phyloP scores from a whole-genome alignment of 495 filamentous ascomycete genomes.

The Filosporella fistucella region DNA sequence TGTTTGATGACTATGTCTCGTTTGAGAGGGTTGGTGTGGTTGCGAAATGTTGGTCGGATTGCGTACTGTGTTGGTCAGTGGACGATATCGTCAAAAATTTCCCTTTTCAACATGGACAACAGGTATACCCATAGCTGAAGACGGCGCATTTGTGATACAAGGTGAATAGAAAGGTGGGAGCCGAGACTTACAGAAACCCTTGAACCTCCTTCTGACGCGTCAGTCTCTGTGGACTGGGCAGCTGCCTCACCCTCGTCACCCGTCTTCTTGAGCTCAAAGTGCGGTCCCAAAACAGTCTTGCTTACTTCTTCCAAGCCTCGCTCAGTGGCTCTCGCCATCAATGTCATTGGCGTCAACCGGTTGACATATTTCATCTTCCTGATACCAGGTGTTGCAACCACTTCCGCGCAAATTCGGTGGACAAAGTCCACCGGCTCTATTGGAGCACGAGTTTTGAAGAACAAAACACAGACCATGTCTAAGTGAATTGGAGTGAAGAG shows the following conservation, averaged over 20 bases:
- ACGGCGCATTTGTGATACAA: too few relatives aligned
- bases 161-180: neutral
- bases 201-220: neutral
- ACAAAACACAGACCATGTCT: conserved; percentile 72
- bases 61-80: conserved; percentile 59
- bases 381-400: conserved; percentile 38
- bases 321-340: conserved; percentile 73
- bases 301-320: conserved; percentile 71
- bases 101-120: too few relatives aligned
- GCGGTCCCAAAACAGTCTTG: conserved; percentile 59
- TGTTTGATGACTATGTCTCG: conserved; percentile 73
- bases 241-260: too few relatives aligned
- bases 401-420: conserved; percentile 66
- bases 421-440: conserved; percentile 81
- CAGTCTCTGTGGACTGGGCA: too few relatives aligned
- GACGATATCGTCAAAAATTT: neutral
- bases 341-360: conserved; percentile 74
- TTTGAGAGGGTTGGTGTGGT: conserved; percentile 70
- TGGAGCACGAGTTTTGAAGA: conserved; percentile 60
- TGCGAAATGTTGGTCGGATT: conserved; percentile 79
- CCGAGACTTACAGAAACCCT: conserved; percentile 4
- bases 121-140: too few relatives aligned
- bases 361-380: conserved; percentile 73
- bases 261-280: too few relatives aligned
- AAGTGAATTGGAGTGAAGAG: conserved; percentile 63